Base-by-base conservation (phyloP, 257 asterid genomes). In the Solanum rostratum region DNA sequence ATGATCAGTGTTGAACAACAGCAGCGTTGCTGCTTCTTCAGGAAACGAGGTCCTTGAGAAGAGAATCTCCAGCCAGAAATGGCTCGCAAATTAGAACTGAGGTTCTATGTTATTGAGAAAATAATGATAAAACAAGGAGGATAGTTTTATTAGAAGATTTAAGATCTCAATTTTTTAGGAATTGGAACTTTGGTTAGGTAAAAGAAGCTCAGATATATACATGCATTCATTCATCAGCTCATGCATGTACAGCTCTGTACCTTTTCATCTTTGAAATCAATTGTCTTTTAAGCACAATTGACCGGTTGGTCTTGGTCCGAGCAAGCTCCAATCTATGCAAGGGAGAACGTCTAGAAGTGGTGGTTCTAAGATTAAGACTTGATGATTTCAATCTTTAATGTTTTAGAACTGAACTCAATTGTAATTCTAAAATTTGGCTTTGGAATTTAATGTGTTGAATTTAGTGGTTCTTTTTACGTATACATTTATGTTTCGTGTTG, bases 11-110 rank as follows among this genome's bases (percentile, higher is more conserved):
- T 82, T 15, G 91, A 88, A 85, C 94, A 92, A 73, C 81, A 89
- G 74, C 95, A 89, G 81, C 92, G 93, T 7, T 95, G 98, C 85
- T 85, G 92, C 79, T 92, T 95, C 88, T 94, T 94, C 88, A 90
- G 92, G 45, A 88, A 54, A 20, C 85, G 92, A 27, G 89, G 90
- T 43, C 92, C 91, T 50, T 89, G 68, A 73, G 66, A 62, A 85
- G 85, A 83, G 22, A 84, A 39, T 80, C 81, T 54, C 55, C 2
- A n/a, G 33, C 11, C n/a, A 41, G 33, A 45, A 71, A 20, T 70
- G 50, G 54, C 30, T 71, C 27, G 57, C 14, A 3, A 20, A 46
- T 43, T 46, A 73, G 80, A 43, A 6, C 22, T 22, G 13, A 45
- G 55, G 80, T 22, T 73, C 39, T 73, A 27, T 49, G 41, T 68